Evolutionary conservation across 345 rosid genomes (phyloP).

Genomic region (Arabidopsis arenosa): DNA sequence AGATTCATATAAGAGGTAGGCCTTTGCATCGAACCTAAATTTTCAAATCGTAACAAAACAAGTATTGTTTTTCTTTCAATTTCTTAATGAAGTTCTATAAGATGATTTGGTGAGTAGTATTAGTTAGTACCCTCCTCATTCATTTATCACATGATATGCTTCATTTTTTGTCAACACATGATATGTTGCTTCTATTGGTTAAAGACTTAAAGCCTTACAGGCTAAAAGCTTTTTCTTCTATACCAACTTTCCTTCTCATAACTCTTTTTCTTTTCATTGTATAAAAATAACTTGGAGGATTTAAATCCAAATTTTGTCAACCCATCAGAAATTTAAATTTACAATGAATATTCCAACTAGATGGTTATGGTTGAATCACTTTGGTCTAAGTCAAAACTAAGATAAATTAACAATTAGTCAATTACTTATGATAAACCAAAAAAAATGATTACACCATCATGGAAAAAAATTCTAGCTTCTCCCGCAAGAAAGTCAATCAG

Average conservation of each 20-base stretch:
- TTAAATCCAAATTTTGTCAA: background rate
- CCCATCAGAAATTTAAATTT: background rate
- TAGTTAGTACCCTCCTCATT: background rate
- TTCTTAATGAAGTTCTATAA: background rate
- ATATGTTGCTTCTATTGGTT: constrained; percentile 3
- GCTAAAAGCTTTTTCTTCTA: background rate
- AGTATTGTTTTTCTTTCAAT: background rate
- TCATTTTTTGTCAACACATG: constrained; percentile 7
- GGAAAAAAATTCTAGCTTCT: background rate
- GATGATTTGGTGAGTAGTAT: background rate
- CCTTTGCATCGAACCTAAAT: background rate
- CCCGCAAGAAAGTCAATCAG: constrained; percentile 38
- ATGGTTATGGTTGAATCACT: background rate
- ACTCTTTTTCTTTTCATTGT: background rate
- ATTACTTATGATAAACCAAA: constrained; percentile 3
- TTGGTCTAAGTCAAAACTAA: constrained; percentile 15
- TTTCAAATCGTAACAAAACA: background rate
- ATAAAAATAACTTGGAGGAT: background rate
- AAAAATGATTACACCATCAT: background rate
- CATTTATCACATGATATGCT: constrained; percentile 6
- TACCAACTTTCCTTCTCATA: background rate
- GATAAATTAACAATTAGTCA: constrained; percentile 9
- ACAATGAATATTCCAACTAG: background rate
- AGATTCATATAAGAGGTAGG: background rate
- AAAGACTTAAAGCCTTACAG: background rate